phyloP scores from a whole-genome alignment of 2,329 filamentous ascomycete species.

The Hypoxylon sp. region DNA sequence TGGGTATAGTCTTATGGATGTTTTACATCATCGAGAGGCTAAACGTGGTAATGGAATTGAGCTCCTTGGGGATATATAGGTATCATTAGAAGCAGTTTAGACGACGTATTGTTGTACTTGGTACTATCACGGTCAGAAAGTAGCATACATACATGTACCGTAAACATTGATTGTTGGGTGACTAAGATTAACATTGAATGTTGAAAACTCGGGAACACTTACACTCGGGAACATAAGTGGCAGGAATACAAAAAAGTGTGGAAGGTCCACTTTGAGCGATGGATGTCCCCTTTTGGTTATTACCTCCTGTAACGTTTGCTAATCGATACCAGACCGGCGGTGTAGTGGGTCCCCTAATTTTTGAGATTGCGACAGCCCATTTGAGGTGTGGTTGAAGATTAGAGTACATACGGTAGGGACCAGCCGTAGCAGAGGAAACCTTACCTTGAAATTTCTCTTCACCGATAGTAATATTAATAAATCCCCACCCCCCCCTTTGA shows the following conservation, averaged over 20 bases:
- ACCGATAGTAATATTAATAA: slow-evolving; percentile 39
- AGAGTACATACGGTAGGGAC: slow-evolving; percentile 2
- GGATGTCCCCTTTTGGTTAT: slow-evolving; percentile 12
- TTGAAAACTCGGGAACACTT: slow-evolving; percentile 5
- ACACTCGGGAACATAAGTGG: slow-evolving; percentile 18
- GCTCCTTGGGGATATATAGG: background rate
- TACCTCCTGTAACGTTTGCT: background rate
- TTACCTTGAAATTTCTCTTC: slow-evolving; percentile 49
- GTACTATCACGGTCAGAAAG: background rate
- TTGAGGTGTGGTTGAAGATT: slow-evolving; percentile 19
- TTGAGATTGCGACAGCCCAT: slow-evolving; percentile 28
- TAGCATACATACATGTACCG: too few species aligned
- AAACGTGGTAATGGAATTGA: background rate
- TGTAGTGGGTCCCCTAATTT: slow-evolving; percentile 37
- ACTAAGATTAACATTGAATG: background rate
- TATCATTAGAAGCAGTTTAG: background rate
- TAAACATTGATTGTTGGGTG: background rate
- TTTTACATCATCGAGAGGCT: background rate
- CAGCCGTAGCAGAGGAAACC: slow-evolving; percentile 1
- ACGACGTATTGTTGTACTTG: background rate
- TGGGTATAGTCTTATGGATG: background rate
- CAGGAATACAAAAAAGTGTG: slow-evolving; percentile 2
- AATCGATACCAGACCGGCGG: slow-evolving; percentile 39
- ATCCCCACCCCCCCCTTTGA: slow-evolving; percentile 29
- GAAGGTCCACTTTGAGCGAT: slow-evolving; percentile 5